A percentile compares a stretch with the other conserved stretches of the same genome.
These are phyloP conservation scores for Talaromyces sp. DNA, from an alignment of 2,329 filamentous ascomycete species.

Conservation along the genomic window DNA sequence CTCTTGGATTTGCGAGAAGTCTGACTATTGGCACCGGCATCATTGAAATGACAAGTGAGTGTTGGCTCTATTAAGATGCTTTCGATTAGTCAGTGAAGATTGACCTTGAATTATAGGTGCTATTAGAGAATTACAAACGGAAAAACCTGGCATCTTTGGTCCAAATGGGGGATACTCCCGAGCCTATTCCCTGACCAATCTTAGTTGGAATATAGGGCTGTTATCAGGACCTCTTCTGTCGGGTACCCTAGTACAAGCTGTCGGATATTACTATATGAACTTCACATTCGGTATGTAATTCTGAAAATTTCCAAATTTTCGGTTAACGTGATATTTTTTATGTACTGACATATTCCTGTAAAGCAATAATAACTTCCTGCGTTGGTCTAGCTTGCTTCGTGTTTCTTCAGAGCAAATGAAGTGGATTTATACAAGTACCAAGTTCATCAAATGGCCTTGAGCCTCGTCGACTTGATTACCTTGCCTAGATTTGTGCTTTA, in stretches of 20 bases:
- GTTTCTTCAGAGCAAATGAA: slow-evolving; percentile 11
- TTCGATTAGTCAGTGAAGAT: background rate
- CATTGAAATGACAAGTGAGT: slow-evolving; percentile 31
- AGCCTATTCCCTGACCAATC: slow-evolving; percentile 14
- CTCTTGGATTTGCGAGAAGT: slow-evolving; percentile 25
- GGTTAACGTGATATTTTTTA: background rate
- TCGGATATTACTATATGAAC: slow-evolving; percentile 18
- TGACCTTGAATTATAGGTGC: slow-evolving; percentile 3
- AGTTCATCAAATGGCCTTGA: background rate
- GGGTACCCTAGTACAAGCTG: slow-evolving; percentile 3
- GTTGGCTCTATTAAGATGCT: too few relatives aligned
- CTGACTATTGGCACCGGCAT: slow-evolving; percentile 29
- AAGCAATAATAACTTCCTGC: slow-evolving; percentile 2
- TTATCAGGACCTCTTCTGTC: slow-evolving; percentile 13
- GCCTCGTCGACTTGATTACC: background rate
- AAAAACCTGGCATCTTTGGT: slow-evolving; percentile 14
- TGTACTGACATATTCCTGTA: background rate
- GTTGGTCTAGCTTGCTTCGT: slow-evolving; percentile 7
- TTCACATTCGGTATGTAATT: slow-evolving; percentile 5
- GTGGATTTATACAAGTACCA: background rate
- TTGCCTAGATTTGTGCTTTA: background rate
- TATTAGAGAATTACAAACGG: slow-evolving; percentile 11
- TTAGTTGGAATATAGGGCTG: slow-evolving; percentile 17
- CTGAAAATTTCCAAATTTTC: background rate
- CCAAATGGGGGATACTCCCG: slow-evolving; percentile 16